Evolutionary conservation across 2,329 filamentous ascomycete species (phyloP).

Genomic region (Penicillium sp.): DNA sequence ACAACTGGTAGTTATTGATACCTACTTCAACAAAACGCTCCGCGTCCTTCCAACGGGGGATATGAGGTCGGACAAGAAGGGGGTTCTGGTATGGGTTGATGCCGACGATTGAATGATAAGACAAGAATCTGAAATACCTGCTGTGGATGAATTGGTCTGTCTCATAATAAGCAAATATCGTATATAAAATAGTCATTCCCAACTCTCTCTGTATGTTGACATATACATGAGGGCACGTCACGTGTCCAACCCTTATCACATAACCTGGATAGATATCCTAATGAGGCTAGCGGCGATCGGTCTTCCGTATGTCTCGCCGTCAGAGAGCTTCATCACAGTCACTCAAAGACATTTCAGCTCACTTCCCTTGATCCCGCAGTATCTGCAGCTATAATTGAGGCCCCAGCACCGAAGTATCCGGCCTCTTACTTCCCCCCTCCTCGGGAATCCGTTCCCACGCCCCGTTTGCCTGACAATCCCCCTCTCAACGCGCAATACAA

Average conservation of each 20-base stretch:
- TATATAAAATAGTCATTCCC: background rate
- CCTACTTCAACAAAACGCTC: slow-evolving; percentile 89
- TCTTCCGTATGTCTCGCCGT: slow-evolving; percentile 21
- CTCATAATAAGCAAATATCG: background rate
- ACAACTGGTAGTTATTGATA: slow-evolving; percentile 74
- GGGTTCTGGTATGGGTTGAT: slow-evolving; percentile 45
- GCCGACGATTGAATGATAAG: slow-evolving; percentile 29
- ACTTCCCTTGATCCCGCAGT: background rate
- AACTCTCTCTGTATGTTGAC: background rate
- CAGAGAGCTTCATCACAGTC: slow-evolving; percentile 22
- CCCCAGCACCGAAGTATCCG: too few relatives aligned
- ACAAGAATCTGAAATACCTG: background rate
- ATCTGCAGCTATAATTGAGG: background rate
- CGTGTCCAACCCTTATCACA: slow-evolving; percentile 24
- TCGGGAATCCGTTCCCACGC: background rate
- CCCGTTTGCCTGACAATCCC: background rate
- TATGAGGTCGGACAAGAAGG: slow-evolving; percentile 56
- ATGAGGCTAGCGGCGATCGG: slow-evolving; percentile 22
- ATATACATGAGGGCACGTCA: slow-evolving; percentile 9
- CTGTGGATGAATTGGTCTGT: slow-evolving; percentile 1
- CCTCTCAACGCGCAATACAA: slow-evolving; percentile 9
- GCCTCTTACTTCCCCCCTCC: background rate
- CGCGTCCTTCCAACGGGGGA: slow-evolving; percentile 76
- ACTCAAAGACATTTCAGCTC: slow-evolving; percentile 2
- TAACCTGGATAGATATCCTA: slow-evolving; percentile 3